Evolutionary conservation across 192 early-diverging fungal genomes (phyloP), one percentile per base, ranked within the genome.

Genomic region (Fimicolochytrium jonesii): DNA sequence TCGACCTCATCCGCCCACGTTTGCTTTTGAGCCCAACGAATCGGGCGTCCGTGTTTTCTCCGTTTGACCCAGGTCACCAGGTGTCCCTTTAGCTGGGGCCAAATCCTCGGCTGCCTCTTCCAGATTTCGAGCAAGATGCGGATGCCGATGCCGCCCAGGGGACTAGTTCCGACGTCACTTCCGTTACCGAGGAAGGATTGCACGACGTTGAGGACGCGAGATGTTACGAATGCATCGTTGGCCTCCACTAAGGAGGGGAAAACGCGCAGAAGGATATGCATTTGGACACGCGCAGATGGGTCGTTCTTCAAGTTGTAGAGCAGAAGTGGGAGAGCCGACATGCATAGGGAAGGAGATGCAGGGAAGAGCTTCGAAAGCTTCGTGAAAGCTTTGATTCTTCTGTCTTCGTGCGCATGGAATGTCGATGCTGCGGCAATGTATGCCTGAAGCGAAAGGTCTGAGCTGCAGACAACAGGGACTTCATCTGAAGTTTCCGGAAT

Each of bases 271-370:
- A 67, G 46, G 32, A 67, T 31, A 17, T 67, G 66, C 9, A 59
- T 3, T 37, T 59, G 56, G 33, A 59, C 56, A n/a, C 25, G 6
- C 18, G 56, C 37, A n/a, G 56, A 36, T 2, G 56, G 56, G 11
- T 67, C 66, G 7, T 42, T 60, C 15, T 50, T 44, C 9, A 67
- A 49, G 37, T 31, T 47, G 57, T 67, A 59, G 11, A 67, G 49
- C n/a, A 67, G 36, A 9, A 51, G 17, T n/a, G 66, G 66, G 20
- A 67, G 57, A 13, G 60, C 17, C 25, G 57, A 41, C 29, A 67
- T 43, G 43, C 23, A 60, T 17, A 25, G 13, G 6, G 44, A 17
- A 7, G 56, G 20, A 6, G 31, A 23, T 11, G 33, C 15, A 18
- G n/a, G 15, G 10, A 34, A 10, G 4, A 30, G 4, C 10, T 11